Evolutionary conservation across 257 asterid genomes (phyloP).

Genomic region (Gentiana macrophylla): DNA sequence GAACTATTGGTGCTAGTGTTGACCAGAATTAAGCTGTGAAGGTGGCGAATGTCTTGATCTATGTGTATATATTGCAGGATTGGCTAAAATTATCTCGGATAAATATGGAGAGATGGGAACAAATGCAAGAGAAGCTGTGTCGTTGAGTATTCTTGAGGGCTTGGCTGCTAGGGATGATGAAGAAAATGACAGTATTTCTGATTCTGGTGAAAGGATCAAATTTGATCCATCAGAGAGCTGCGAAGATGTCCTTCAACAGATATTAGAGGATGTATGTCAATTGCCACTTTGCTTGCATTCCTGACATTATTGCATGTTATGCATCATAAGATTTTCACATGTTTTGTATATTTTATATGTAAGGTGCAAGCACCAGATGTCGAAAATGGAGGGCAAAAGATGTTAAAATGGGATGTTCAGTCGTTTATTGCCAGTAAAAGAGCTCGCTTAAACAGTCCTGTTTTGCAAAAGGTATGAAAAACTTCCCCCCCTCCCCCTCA

Average conservation of each 20-base stretch:
- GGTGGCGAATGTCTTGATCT: conserved; percentile 5
- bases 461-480: conserved; percentile 33
- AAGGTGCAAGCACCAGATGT: conserved; percentile 25
- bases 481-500: background rate
- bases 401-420: conserved; percentile 44
- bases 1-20: conserved; percentile 3
- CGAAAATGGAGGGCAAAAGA: conserved; percentile 25
- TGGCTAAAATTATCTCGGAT: conserved; percentile 36
- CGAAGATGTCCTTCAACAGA: conserved; percentile 34
- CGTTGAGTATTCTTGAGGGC: conserved; percentile 44
- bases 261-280: conserved; percentile 30
- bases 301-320: too few relatives aligned
- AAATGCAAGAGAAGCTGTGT: conserved; percentile 41
- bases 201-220: conserved; percentile 16
- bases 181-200: conserved; percentile 10
- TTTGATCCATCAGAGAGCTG: conserved; percentile 34
- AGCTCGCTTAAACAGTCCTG: conserved; percentile 18
- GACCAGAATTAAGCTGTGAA: conserved; percentile 3
- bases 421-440: conserved; percentile 44
- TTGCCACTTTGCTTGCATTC: background rate
- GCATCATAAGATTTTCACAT: background rate
- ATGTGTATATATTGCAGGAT: conserved; percentile 23
- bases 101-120: conserved; percentile 29
- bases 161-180: conserved; percentile 13
- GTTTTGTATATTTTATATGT: conserved; percentile 4